Conservation (phyloP, 805 yeast genomes). For the Ogataea kodamae region DNA sequence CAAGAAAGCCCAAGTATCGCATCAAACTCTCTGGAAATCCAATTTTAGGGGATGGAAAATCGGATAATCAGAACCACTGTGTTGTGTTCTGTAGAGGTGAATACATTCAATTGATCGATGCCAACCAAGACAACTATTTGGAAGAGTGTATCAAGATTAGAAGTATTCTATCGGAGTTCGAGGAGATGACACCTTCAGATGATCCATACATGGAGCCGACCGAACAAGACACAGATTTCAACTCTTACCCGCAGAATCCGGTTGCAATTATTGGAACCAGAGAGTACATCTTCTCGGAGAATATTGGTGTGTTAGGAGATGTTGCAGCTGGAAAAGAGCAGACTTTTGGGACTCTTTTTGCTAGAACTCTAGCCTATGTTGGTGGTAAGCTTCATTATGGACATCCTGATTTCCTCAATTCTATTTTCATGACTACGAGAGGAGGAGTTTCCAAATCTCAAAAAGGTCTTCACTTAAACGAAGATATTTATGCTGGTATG, state of each 20-base stretch:
- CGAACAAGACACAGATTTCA: constrained; percentile 11
- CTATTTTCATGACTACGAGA: constrained; percentile 74
- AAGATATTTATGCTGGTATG: constrained; percentile 86
- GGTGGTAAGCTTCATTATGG: constrained; percentile 87
- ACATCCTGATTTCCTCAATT: constrained; percentile 79
- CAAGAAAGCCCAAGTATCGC: constrained; percentile 58
- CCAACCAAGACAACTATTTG: constrained; percentile 78
- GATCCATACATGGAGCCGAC: constrained; percentile 27
- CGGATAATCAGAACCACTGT: constrained; percentile 80
- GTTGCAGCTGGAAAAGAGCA: constrained; percentile 88
- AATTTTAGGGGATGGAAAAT: constrained; percentile 79
- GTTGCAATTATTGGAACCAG: constrained; percentile 84
- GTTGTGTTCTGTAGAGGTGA: constrained; percentile 76
- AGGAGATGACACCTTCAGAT: constrained; percentile 39
- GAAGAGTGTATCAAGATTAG: constrained; percentile 81
- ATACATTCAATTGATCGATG: constrained; percentile 75
- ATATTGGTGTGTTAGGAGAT: constrained; percentile 78
- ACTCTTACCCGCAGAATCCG: constrained; percentile 40
- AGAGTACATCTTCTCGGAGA: constrained; percentile 80
- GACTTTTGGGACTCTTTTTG: constrained; percentile 80
- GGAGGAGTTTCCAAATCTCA: constrained; percentile 89
- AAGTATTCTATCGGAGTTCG: constrained; percentile 72
- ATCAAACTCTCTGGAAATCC: constrained; percentile 75
- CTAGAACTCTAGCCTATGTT: constrained; percentile 75
- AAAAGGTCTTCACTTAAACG: constrained; percentile 76